Conservation (phyloP, 805 yeast genomes). For the Metschnikowia bowlesiae region DNA sequence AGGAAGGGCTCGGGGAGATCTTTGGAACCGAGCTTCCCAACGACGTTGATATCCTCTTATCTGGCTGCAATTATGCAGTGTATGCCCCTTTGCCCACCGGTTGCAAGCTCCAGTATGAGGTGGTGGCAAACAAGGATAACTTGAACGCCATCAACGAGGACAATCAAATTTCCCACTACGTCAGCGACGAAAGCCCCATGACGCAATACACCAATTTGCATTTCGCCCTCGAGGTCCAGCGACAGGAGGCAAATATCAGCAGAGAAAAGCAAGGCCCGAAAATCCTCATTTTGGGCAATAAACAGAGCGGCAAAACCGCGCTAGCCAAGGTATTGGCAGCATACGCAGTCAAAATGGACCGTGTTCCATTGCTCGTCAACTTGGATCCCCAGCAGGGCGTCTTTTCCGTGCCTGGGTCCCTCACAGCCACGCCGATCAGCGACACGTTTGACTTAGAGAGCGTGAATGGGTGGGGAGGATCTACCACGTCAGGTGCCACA, state of each 20-base stretch:
- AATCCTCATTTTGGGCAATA: slow-evolving; percentile 72
- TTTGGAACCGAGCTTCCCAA: slow-evolving; percentile 89
- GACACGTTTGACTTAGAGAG: slow-evolving; percentile 75
- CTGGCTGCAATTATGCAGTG: slow-evolving; percentile 37
- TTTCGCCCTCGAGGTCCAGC: slow-evolving; percentile 61
- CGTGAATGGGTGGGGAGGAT: slow-evolving; percentile 69
- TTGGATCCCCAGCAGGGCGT: slow-evolving; percentile 72
- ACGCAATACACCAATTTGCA: slow-evolving; percentile 62
- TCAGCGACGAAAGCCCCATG: slow-evolving; percentile 69
- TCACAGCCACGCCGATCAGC: slow-evolving; percentile 79
- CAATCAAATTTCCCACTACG: slow-evolving; percentile 50
- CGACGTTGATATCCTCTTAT: slow-evolving; percentile 45
- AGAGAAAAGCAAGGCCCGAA: slow-evolving; percentile 44
- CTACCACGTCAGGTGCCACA: slow-evolving; percentile 68
- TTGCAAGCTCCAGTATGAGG: slow-evolving; percentile 49
- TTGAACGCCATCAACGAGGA: slow-evolving; percentile 28
- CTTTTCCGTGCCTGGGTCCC: slow-evolving; percentile 74
- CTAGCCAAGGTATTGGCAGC: slow-evolving; percentile 63
- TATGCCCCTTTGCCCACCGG: slow-evolving; percentile 55
- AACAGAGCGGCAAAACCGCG: slow-evolving; percentile 74
- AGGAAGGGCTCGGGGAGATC: slow-evolving; percentile 76
- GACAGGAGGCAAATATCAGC: slow-evolving; percentile 29
- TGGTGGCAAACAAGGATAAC: slow-evolving; percentile 22
- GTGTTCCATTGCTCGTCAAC: slow-evolving; percentile 69
- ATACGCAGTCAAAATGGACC: slow-evolving; percentile 70